Base-by-base conservation (phyloP, 805 yeast species). In the Yarrowia keelungensis region DNA sequence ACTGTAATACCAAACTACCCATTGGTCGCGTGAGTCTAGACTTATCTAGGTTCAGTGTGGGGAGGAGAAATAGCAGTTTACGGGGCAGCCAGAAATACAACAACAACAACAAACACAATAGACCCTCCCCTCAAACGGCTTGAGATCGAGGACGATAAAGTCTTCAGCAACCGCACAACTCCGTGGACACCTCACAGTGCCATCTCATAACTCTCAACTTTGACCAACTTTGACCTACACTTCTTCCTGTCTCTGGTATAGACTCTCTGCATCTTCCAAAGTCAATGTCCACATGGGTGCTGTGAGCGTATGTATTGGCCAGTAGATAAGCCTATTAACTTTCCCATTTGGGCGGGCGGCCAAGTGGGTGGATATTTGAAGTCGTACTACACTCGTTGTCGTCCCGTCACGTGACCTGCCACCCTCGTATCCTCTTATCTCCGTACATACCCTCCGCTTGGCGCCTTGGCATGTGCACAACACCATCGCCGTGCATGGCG, bases 21-120 rank as follows among this genome's bases (percentile, higher is more conserved):
- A n/a, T 32, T 32, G 58, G 58, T 53, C 58, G 58, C 43, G 58
- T 53, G 58, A 53, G 58, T 53, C 58, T 53, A 53, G 58, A 53
- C 58, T 53, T 16, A 53, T 53, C 58, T 15, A 15, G 14, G 58
- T 53, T 53, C 15, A 7, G 19, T 53, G 58, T 53, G 58, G 58
- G 58, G 58, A 50, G 54, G 32, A 26, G 32, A 26, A 5, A 5
- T 26, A 26, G 32, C 32, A 26, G 32, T 26, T 26, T 26, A 1
- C 32, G 7, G 7, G 32, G 7, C 32, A 26, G 32, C 32, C 32
- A 19, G 19, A 19, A 19, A 19, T 19, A 19, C 19, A 19, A 19
- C 19, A 19, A 19, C 19, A 19, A 19, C 19, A 19, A 26, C 32
- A 26, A 26, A 26, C 7, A 26, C 3, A 26, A 5, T 26, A 26